Evolutionary conservation across 768 basidiomycete species (phyloP).

Genomic region (Pisolithus sp.): DNA sequence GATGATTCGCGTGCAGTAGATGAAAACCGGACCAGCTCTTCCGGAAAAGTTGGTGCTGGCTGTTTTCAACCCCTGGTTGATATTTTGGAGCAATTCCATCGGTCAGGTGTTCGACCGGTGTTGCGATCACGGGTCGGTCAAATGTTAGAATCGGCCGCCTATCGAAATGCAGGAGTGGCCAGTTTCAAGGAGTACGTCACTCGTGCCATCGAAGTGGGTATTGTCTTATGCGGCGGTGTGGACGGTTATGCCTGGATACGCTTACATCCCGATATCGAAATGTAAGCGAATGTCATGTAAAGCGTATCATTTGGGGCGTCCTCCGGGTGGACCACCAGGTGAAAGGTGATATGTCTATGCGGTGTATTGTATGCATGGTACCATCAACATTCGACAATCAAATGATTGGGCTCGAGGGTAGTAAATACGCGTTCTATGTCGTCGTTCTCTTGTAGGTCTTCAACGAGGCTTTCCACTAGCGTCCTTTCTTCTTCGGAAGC

Average conservation of each 20-base stretch:
- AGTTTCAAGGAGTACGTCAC: constrained; percentile 37
- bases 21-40: not conserved
- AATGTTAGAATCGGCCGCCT: constrained; percentile 28
- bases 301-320: no score
- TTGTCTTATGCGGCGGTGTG: constrained; percentile 37
- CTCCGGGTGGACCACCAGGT: no score
- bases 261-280: constrained; percentile 19
- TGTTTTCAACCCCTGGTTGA: constrained; percentile 28
- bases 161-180: constrained; percentile 34
- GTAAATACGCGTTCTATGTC: constrained; percentile 59
- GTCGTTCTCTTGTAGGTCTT: constrained; percentile 48
- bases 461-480: constrained; percentile 40
- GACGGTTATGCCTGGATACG: constrained; percentile 33
- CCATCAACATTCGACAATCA: constrained; percentile 18
- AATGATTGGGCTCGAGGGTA: constrained; percentile 32
- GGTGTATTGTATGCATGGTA: not conserved
- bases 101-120: constrained; percentile 27
- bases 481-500: constrained; percentile 33
- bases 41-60: constrained; percentile 4
- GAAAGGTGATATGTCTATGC: not conserved
- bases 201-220: constrained; percentile 32
- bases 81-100: constrained; percentile 24
- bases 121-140: constrained; percentile 34
- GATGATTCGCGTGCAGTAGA: not conserved
- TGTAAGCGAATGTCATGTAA: constrained; percentile 4